Evolutionary conservation across 345 rosid genomes (phyloP).

Genomic region (Pseudoturritis turrita): DNA sequence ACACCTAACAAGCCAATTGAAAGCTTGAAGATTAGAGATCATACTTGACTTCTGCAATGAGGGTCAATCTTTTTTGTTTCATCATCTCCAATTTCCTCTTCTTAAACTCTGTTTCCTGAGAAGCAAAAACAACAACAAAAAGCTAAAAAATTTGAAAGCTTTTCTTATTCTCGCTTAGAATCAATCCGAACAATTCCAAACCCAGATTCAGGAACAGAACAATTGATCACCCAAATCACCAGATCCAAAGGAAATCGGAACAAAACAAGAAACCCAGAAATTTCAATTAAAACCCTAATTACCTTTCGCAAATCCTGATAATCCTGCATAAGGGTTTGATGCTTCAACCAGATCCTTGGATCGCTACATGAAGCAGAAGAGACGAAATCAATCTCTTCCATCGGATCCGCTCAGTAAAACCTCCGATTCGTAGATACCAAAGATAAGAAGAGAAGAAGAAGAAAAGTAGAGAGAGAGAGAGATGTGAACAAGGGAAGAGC

Average conservation of each 20-base stretch:
- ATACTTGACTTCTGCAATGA: conserved; percentile 78
- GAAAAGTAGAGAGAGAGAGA: conserved; percentile 4
- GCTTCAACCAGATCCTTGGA: conserved; percentile 43
- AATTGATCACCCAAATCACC: conserved; percentile 14
- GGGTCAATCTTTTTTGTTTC: conserved; percentile 45
- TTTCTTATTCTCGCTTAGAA: neutral
- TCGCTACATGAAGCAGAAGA: conserved; percentile 33
- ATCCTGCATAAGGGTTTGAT: conserved; percentile 52
- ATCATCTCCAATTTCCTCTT: conserved; percentile 51
- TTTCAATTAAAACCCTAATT: conserved; percentile 16
- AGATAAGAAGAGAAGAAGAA: neutral
- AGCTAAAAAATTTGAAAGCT: neutral
- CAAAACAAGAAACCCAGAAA: conserved; percentile 10
- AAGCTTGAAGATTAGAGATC: neutral
- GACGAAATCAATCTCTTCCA: conserved; percentile 42
- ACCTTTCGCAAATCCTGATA: conserved; percentile 53
- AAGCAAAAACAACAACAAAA: neutral
- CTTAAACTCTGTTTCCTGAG: conserved; percentile 64
- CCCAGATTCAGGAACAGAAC: conserved; percentile 2
- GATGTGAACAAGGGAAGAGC: neutral
- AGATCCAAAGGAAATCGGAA: conserved; percentile 37
- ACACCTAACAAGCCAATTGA: neutral
- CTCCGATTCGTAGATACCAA: neutral
- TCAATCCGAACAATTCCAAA: conserved; percentile 4
- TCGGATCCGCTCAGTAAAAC: conserved; percentile 26